These are phyloP conservation scores for Tulasnella calospora DNA, from an alignment of 768 basidiomycete species.

Conservation along the genomic window DNA sequence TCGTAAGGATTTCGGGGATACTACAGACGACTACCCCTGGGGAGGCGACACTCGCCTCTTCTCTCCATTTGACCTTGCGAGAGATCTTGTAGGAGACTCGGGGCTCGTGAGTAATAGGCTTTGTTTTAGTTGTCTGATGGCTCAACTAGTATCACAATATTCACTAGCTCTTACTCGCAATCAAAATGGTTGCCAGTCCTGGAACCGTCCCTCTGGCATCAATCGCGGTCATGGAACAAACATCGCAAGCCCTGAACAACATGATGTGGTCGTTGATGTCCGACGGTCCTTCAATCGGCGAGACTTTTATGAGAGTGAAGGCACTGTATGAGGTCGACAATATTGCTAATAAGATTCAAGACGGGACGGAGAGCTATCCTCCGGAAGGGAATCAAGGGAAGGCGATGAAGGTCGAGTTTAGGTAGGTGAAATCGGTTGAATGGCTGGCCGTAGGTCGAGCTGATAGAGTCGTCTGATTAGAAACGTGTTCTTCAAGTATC, in stretches of 20 bases:
- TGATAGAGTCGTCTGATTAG: conserved; percentile 35
- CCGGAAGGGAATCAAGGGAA: background rate
- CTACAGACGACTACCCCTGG: background rate
- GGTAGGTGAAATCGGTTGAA: conserved; percentile 7
- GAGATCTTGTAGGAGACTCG: conserved; percentile 10
- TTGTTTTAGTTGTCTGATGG: background rate
- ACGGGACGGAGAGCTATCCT: conserved; percentile 22
- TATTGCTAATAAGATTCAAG: conserved; percentile 22
- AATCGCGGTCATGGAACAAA: conserved; percentile 4
- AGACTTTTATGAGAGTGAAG: conserved; percentile 14
- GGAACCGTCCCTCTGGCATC: conserved; percentile 3
- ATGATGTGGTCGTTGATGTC: background rate
- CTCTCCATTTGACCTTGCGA: background rate
- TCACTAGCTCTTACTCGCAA: conserved; percentile 10
- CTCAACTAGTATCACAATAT: background rate
- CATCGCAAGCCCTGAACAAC: background rate
- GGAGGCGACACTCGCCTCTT: background rate
- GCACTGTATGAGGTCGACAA: conserved; percentile 25
- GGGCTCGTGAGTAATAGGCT: background rate
- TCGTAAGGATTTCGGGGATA: conserved; percentile 9
- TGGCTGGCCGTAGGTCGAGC: background rate
- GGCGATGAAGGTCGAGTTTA: conserved; percentile 29
- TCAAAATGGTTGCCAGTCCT: conserved; percentile 13
- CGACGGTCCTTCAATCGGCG: conserved; percentile 6
- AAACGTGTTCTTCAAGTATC: conserved; percentile 52